phyloP scores from a whole-genome alignment of 805 yeast genomes.

The Ogataea siamensis region DNA sequence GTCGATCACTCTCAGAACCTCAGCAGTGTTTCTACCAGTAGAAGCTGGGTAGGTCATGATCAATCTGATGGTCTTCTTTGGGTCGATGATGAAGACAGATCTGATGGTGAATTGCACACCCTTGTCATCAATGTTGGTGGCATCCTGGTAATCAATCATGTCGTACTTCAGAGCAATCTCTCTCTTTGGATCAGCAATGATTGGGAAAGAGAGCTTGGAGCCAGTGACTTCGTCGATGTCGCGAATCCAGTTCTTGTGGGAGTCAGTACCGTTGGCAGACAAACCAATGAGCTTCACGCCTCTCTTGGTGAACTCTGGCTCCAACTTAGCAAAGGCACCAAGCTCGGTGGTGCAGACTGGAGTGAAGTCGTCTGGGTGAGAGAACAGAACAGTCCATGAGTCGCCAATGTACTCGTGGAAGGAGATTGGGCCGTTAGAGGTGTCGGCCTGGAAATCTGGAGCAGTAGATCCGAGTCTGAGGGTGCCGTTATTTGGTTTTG shows the following conservation, averaged over 20 bases:
- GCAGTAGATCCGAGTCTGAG: slow-evolving; percentile 60
- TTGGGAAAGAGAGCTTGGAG: slow-evolving; percentile 57
- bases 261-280: slow-evolving; percentile 60
- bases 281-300: slow-evolving; percentile 66
- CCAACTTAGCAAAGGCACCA: slow-evolving; percentile 71
- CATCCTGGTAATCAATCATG: slow-evolving; percentile 71
- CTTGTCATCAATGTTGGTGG: slow-evolving; percentile 61
- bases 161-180: slow-evolving; percentile 61
- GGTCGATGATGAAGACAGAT: slow-evolving; percentile 71
- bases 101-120: slow-evolving; percentile 68
- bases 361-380: slow-evolving; percentile 77
- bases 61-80: slow-evolving; percentile 59
- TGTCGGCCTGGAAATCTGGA: slow-evolving; percentile 63
- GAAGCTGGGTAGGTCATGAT: slow-evolving; percentile 70
- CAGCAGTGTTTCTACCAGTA: slow-evolving; percentile 75
- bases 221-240: slow-evolving; percentile 71
- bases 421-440: slow-evolving; percentile 60
- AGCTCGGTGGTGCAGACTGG: slow-evolving; percentile 80
- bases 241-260: slow-evolving; percentile 66
- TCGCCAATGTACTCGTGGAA: slow-evolving; percentile 63
- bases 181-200: slow-evolving; percentile 63
- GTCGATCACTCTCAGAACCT: slow-evolving; percentile 66
- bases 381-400: slow-evolving; percentile 65
- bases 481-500: slow-evolving; percentile 39
- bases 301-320: slow-evolving; percentile 65